Evolutionary conservation across 495 filamentous ascomycete species (phyloP).

Genomic region (Schizothecium vesticola): DNA sequence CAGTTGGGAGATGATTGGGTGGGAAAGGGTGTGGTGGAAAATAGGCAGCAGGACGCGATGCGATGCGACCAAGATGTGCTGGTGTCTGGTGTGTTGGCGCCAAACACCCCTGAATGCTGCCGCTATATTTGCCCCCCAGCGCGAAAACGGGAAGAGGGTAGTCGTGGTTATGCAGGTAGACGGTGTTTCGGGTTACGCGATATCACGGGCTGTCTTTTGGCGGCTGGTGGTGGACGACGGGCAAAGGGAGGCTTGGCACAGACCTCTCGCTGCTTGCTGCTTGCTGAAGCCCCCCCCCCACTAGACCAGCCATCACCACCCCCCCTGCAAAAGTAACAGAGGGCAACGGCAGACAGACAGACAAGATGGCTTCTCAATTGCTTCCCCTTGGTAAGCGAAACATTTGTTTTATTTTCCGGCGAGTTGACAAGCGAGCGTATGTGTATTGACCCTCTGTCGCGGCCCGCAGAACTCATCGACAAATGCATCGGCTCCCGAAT

Average conservation of each 20-base stretch:
- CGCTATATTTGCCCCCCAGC: neutral
- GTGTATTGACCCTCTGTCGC: conserved; percentile 11
- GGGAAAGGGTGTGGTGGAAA: neutral
- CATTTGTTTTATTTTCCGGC: neutral
- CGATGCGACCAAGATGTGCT: no score
- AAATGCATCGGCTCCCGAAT: conserved; percentile 96
- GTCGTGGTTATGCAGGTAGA: neutral
- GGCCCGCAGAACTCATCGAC: conserved; percentile 79
- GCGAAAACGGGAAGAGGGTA: neutral
- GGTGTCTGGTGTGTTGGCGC: neutral
- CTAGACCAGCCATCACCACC: neutral
- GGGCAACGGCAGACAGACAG: neutral
- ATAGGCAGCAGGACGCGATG: neutral
- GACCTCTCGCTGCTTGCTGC: neutral
- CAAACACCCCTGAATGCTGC: neutral
- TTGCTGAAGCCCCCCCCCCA: neutral
- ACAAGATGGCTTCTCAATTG: conserved; percentile 70
- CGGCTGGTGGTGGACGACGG: neutral
- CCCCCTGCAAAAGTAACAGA: neutral
- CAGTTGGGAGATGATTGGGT: neutral
- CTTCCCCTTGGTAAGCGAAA: conserved; percentile 61
- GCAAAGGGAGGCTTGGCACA: neutral
- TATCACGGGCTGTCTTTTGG: neutral
- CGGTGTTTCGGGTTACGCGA: neutral
- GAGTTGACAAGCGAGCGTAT: no score